Evolutionary conservation across 768 basidiomycete genomes (phyloP), one percentile per base, ranked within the genome.

Genomic region (Dictyophora rubrovolvata): DNA sequence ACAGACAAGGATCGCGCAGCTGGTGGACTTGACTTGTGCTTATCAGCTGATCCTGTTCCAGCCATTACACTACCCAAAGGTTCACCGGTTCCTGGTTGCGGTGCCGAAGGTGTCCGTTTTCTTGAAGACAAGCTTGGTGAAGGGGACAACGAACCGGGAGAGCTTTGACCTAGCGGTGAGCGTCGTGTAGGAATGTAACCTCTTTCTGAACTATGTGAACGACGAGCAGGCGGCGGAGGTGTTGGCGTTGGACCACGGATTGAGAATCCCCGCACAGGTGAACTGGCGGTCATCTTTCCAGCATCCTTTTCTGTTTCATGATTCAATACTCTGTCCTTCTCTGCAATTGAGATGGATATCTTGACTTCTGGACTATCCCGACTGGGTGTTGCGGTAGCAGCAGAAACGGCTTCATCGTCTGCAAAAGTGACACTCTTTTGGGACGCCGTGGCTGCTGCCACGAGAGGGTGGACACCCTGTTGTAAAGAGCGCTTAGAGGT

Each of bases 361-460:
- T 34, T 51, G 20, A 22, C 50, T 22, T 51, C 50, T 22, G 50
- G 18, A 51, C 42, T n/a, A 34, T 51, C 50, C 50, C 28, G 12
- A 42, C 28, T 47, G 23, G 18, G 18, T 16, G 55, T 11, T 16
- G 37, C 37, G 22, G 55, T 18, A 49, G 37, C 21, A 12, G 55
- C 2, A 6, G 55, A 28, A 2, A 42, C 9, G 10, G n/a, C 42
- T n/a, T 42, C 42, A n/a, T 42, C 63, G 50, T 81, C 78, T 7
- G 78, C 84, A 66, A 89, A 90, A 12, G 83, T 73, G 2, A 89
- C 87, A 14, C 72, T 77, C 66, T 88, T 89, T 73, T 78, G 57
- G 11, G 49, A 59, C 11, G 48, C 56, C n/a, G 57, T 33, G 16
- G 57, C 49, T 18, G 28, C 28, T 18, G 50, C 50, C 42, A 42